phyloP scores from a whole-genome alignment of 768 basidiomycete genomes.

The Lentinula lateritia region DNA sequence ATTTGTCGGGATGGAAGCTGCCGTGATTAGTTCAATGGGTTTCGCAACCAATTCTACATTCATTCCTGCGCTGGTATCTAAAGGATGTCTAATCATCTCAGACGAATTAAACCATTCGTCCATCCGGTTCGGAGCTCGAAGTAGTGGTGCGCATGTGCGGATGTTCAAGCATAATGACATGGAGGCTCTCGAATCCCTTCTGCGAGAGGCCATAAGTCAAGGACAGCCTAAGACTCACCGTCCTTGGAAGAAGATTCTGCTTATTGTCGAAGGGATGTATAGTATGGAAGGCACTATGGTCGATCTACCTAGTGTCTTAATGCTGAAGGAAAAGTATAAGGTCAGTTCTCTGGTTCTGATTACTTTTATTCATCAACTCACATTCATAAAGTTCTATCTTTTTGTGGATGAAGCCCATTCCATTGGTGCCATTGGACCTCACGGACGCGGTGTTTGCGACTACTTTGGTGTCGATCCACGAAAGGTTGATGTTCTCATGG shows the following conservation, averaged over 20 bases:
- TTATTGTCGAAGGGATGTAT: constrained; percentile 94
- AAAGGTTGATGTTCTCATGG: constrained; percentile 91
- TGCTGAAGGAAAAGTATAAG: constrained; percentile 93
- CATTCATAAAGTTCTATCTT: constrained; percentile 72
- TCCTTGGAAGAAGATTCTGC: constrained; percentile 98
- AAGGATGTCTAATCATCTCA: constrained; percentile 92
- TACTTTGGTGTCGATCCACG: constrained; percentile 85
- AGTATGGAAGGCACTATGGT: constrained; percentile 98
- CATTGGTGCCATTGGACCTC: constrained; percentile 90
- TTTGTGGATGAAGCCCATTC: constrained; percentile 98
- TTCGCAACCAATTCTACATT: constrained; percentile 93
- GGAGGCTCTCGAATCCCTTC: constrained; percentile 67
- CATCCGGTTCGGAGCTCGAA: constrained; percentile 86
- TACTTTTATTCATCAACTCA: not conserved
- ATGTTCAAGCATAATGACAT: constrained; percentile 99
- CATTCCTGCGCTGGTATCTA: constrained; percentile 85
- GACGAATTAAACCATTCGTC: constrained; percentile 97
- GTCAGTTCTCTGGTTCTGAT: constrained; percentile 32
- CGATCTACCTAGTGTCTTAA: constrained; percentile 75
- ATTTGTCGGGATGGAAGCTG: constrained; percentile 87
- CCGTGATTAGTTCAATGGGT: constrained; percentile 92
- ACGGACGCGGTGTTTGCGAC: constrained; percentile 92
- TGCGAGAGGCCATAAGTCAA: constrained; percentile 91
- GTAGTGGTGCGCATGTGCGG: constrained; percentile 83
- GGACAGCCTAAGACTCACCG: constrained; percentile 96